phyloP scores from a whole-genome alignment of 2,329 filamentous ascomycete species.

The Nectriaceae sp. region DNA sequence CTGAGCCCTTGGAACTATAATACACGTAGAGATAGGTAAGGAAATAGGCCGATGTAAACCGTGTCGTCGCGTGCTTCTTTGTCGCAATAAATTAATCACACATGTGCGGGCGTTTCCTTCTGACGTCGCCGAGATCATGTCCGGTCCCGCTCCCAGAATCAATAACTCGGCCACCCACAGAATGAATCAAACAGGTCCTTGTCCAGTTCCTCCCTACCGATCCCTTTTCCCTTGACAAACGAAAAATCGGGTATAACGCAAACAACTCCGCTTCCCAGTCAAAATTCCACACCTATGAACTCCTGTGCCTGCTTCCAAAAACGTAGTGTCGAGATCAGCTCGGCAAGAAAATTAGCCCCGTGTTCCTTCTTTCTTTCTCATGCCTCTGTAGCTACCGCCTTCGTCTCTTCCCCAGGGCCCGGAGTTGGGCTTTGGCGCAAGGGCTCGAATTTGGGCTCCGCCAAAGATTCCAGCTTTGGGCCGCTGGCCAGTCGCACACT shows the following conservation, averaged over 20 bases:
- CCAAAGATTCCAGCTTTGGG: slow-evolving; percentile 40
- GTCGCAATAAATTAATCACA: slow-evolving; percentile 17
- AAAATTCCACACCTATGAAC: not conserved
- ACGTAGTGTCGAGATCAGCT: not conserved
- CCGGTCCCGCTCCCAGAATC: slow-evolving; percentile 5
- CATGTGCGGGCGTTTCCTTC: slow-evolving; percentile 17
- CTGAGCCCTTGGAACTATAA: not conserved
- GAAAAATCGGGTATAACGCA: slow-evolving; percentile 37
- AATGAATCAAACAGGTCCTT: slow-evolving; percentile 17
- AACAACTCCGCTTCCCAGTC: slow-evolving; percentile 16
- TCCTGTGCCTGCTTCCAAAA: not conserved
- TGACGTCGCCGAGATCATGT: not conserved
- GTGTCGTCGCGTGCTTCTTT: slow-evolving; percentile 12
- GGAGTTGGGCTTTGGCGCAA: slow-evolving; percentile 40
- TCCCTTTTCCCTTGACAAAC: slow-evolving; percentile 24
- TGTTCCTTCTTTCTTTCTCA: slow-evolving; percentile 8
- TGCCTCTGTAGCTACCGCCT: slow-evolving; percentile 19
- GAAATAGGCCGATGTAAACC: not conserved
- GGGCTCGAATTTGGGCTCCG: slow-evolving; percentile 42
- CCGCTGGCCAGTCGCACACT: slow-evolving; percentile 62
- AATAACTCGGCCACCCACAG: slow-evolving; percentile 20
- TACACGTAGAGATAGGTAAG: not conserved
- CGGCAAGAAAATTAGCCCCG: not conserved
- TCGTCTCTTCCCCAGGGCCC: slow-evolving; percentile 21
- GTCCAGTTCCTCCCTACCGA: slow-evolving; percentile 3